A percentile compares a stretch with the other conserved stretches of the same genome.
Evolutionary conservation across 2,329 filamentous ascomycete species (phyloP).

Genomic region (Aspergillus pseudoviridinutans): DNA sequence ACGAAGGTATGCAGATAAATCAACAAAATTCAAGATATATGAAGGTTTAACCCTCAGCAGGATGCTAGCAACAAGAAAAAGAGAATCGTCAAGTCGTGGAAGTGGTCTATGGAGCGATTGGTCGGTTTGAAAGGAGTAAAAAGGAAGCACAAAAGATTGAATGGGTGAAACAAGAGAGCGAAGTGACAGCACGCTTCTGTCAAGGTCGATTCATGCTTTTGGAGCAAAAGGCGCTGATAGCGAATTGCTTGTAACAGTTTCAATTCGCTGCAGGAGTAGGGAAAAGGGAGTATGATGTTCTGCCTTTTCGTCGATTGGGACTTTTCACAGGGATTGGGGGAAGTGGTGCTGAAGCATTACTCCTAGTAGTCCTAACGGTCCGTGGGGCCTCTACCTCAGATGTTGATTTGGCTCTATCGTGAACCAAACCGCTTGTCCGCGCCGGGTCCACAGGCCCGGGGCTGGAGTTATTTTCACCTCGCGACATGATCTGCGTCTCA

Average conservation of each 20-base stretch:
- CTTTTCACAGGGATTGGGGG: conserved; percentile 26
- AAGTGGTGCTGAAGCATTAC: conserved; percentile 12
- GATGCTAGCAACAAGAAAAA: conserved; percentile 8
- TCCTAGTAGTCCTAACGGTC: conserved; percentile 13
- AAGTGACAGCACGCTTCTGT: not conserved
- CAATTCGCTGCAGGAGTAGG: conserved; percentile 12
- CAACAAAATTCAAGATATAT: conserved; percentile 8
- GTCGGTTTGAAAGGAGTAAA: conserved; percentile 2
- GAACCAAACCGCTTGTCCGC: conserved; percentile 17
- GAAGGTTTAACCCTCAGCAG: conserved; percentile 9
- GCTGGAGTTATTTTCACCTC: conserved; percentile 24
- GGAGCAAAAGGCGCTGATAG: not conserved
- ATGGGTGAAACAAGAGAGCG: conserved; percentile 5
- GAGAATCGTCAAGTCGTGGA: conserved; percentile 26
- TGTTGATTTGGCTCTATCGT: conserved; percentile 36
- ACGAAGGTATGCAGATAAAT: not conserved
- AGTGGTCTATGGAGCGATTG: conserved; percentile 14
- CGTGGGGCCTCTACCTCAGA: conserved; percentile 29
- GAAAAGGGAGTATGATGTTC: conserved; percentile 42
- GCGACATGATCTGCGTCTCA: conserved; percentile 27
- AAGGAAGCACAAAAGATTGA: conserved; percentile 10
- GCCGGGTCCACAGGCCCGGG: conserved; percentile 24
- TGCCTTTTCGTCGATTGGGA: conserved; percentile 30
- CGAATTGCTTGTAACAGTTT: conserved; percentile 1
- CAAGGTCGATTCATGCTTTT: not conserved